Conservation (phyloP, 148 eudicot genomes). For the Cornus kousa region DNA sequence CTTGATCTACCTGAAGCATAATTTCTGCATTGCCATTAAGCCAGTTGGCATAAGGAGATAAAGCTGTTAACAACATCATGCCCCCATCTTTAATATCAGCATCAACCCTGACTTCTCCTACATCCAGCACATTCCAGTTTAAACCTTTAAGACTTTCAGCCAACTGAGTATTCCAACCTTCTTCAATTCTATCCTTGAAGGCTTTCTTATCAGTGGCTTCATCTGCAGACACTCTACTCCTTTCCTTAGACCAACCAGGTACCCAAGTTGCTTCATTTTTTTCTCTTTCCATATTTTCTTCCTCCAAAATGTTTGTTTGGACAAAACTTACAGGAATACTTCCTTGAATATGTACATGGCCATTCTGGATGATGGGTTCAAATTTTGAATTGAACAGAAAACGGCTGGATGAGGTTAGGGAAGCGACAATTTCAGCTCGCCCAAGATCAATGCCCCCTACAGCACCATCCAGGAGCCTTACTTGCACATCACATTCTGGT, state of each 20-base stretch:
- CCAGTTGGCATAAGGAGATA: conserved; percentile 97
- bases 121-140: conserved; percentile 93
- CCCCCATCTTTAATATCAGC: conserved; percentile 99
- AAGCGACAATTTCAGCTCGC: conserved; percentile 97
- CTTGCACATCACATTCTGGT: conserved; percentile 99
- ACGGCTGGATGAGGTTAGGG: conserved; percentile 87
- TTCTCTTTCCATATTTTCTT: conserved; percentile 57
- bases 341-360: conserved; percentile 99
- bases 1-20: conserved; percentile 80
- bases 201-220: conserved; percentile 65
- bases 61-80: conserved; percentile 94
- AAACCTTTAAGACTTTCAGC: conserved; percentile 89
- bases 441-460: conserved; percentile 98
- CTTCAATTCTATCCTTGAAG: conserved; percentile 79
- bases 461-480: conserved; percentile 95
- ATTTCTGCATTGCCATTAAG: conserved; percentile 94
- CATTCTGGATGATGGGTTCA: conserved; percentile 92
- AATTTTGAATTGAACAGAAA: conserved; percentile 97
- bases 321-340: conserved; percentile 84
- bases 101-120: conserved; percentile 98
- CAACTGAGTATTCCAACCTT: conserved; percentile 86
- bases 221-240: conserved; percentile 55
- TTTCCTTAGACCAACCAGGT: conserved; percentile 71
- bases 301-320: conserved; percentile 48
- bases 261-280: conserved; percentile 72